Percentiles rank a stretch among this genome's conserved stretches.
Evolutionary conservation across 2,329 filamentous ascomycete genomes (phyloP).

Genomic region (Allantophomopsis lycopodina): DNA sequence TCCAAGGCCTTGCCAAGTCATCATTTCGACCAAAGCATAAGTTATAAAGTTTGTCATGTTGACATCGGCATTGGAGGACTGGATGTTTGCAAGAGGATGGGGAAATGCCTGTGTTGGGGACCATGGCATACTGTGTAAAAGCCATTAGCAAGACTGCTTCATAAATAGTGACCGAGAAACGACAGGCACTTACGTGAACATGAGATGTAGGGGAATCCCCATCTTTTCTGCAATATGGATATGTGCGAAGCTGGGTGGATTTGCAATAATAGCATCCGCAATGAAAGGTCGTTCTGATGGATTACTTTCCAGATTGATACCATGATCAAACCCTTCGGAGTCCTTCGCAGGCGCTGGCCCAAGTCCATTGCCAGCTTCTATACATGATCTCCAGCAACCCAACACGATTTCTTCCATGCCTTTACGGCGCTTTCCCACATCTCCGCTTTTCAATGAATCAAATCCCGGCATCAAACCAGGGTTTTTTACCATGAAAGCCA

Average conservation of each 20-base stretch:
- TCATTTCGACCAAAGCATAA: conserved; percentile 56
- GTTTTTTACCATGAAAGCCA: conserved; percentile 80
- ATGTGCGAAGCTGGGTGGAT: conserved; percentile 66
- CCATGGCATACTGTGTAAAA: conserved; percentile 47
- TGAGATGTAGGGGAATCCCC: conserved; percentile 65
- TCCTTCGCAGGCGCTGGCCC: conserved; percentile 7
- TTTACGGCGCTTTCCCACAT: conserved; percentile 59
- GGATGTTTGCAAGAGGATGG: conserved; percentile 56
- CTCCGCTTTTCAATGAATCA: conserved; percentile 61
- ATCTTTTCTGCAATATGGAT: conserved; percentile 64
- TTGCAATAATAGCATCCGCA: conserved; percentile 69
- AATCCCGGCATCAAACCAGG: conserved; percentile 76
- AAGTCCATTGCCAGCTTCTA: conserved; percentile 59
- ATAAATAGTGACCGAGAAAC: neutral
- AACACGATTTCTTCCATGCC: conserved; percentile 70
- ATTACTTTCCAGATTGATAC: conserved; percentile 18
- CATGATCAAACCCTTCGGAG: conserved; percentile 12
- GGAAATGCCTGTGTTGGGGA: conserved; percentile 57
- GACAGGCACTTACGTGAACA: conserved; percentile 61
- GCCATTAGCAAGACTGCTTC: neutral
- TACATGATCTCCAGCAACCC: conserved; percentile 78
- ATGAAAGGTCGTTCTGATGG: conserved; percentile 48
- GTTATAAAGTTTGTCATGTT: conserved; percentile 54
- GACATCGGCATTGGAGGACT: conserved; percentile 47
- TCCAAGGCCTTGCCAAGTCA: conserved; percentile 68